Conservation (phyloP, 352 stramenopile genomes). For the Phytophthora agathidicida region DNA sequence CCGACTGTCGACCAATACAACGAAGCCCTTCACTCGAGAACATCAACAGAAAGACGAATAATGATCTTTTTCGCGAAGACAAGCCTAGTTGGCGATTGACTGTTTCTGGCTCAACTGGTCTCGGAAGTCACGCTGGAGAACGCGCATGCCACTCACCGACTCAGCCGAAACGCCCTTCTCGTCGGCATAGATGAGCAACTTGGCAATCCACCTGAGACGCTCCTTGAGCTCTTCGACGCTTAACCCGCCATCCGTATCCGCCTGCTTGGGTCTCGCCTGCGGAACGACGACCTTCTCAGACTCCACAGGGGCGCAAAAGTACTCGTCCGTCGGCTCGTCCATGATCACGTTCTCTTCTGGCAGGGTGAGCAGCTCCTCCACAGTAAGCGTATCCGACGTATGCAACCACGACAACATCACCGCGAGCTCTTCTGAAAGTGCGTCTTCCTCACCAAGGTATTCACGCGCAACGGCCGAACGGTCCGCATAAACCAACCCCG, state of each 20-base stretch:
- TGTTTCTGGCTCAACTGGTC: conserved; percentile 32
- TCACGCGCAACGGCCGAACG: not conserved
- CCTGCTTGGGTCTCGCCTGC: not conserved
- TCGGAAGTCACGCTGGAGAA: conserved; percentile 36
- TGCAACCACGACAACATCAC: conserved; percentile 35
- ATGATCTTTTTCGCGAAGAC: not conserved
- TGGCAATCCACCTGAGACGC: conserved; percentile 39
- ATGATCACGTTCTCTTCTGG: conserved; percentile 35
- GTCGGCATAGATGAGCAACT: conserved; percentile 34
- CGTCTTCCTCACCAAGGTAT: conserved; percentile 7
- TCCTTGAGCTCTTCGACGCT: conserved; percentile 31
- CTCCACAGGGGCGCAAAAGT: conserved; percentile 30
- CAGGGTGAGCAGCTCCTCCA: conserved; percentile 33
- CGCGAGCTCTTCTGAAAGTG: conserved; percentile 25
- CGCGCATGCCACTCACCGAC: conserved; percentile 31
- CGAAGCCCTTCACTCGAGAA: too few species aligned
- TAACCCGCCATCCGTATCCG: conserved; percentile 4
- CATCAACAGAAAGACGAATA: too few species aligned
- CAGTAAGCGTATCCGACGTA: conserved; percentile 10
- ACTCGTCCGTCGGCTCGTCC: conserved; percentile 33
- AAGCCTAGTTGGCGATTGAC: not conserved
- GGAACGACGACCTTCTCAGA: conserved; percentile 4
- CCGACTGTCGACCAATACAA: too few species aligned
- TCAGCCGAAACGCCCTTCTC: conserved; percentile 23
- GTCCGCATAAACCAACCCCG: conserved; percentile 15